Conservation (phyloP, 2,329 filamentous ascomycete species). For the Cladorrhinum sp. region DNA sequence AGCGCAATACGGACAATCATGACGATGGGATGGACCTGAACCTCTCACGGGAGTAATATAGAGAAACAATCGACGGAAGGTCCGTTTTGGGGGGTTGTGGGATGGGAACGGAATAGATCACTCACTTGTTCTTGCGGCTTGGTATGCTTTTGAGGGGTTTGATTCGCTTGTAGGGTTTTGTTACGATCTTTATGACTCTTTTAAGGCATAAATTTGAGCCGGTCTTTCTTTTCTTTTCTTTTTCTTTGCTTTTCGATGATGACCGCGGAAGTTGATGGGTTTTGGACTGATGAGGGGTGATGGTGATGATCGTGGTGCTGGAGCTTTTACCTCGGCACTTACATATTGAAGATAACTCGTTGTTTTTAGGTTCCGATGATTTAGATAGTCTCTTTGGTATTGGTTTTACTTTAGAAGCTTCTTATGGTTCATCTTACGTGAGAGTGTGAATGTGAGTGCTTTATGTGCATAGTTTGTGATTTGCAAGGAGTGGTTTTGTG, state of each 20-base stretch:
- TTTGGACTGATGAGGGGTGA: background rate
- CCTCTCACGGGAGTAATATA: background rate
- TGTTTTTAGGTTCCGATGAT: too few species aligned
- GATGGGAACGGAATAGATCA: background rate
- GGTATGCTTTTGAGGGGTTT: too few species aligned
- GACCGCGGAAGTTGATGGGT: background rate
- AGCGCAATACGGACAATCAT: background rate
- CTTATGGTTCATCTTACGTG: too few species aligned
- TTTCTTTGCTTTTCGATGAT: background rate
- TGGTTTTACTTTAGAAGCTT: too few species aligned
- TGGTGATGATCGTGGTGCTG: background rate
- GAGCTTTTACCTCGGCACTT: background rate
- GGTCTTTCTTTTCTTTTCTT: background rate
- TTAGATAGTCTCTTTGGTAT: too few species aligned
- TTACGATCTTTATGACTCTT: background rate
- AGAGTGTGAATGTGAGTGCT: too few species aligned
- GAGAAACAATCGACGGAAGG: background rate
- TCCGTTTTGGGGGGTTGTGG: background rate
- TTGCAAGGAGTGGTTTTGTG: too few species aligned
- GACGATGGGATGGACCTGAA: background rate
- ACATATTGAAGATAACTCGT: too few species aligned
- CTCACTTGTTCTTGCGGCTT: background rate
- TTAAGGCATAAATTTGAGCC: background rate
- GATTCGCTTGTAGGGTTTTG: background rate
- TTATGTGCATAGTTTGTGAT: too few species aligned